Percentiles rank a stretch among this genome's conserved stretches.
Conservation (phyloP, 305 asterid genomes). For the Fraxinus albicans region DNA sequence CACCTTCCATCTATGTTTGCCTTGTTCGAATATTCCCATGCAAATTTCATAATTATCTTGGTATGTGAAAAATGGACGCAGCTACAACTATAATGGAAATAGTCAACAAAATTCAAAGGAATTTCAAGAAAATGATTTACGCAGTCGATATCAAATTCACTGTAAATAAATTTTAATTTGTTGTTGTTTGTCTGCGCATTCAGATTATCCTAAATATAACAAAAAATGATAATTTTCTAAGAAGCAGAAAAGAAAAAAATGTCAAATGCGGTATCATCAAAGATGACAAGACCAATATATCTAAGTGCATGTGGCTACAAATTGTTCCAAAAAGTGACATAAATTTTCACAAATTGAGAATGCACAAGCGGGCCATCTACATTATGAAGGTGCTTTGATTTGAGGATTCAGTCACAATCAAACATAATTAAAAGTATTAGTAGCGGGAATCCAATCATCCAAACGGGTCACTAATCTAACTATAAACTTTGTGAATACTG, state of each 20-base stretch:
- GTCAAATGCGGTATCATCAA: not conserved
- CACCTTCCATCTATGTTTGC: not conserved
- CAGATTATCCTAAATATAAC: too few species aligned
- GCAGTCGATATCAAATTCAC: not conserved
- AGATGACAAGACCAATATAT: not conserved
- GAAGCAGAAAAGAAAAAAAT: not conserved
- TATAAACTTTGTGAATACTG: not conserved
- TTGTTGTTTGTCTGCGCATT: too few species aligned
- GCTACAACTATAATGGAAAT: not conserved
- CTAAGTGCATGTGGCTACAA: not conserved
- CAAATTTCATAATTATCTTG: not conserved
- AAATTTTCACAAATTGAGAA: not conserved
- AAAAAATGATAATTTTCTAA: too few species aligned
- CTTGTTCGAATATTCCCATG: not conserved
- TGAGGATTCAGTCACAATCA: not conserved
- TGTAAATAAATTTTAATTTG: too few species aligned
- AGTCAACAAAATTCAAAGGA: not conserved
- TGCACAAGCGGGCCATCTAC: not conserved
- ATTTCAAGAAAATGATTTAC: not conserved
- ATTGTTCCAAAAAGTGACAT: not conserved
- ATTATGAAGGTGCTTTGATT: not conserved
- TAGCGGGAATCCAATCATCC: not conserved
- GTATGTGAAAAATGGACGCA: not conserved
- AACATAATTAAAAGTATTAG: not conserved
- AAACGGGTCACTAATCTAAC: not conserved